Base-by-base conservation (phyloP, 495 filamentous ascomycete species). In the Geoglossum glabrum region DNA sequence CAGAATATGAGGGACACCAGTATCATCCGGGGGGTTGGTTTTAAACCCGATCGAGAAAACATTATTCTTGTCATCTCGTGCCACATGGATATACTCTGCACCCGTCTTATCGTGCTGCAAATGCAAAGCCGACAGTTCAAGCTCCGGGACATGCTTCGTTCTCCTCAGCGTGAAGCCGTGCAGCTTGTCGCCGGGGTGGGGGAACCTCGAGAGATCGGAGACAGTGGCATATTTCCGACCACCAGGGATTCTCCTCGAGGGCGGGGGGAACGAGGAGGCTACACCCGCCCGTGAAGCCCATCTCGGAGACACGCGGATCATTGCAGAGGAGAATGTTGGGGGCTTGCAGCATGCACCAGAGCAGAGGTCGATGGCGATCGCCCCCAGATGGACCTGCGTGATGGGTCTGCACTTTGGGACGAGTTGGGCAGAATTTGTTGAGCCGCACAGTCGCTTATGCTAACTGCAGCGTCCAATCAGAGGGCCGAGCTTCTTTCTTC, bases 31-130 rank as follows among this genome's bases (percentile, higher is more conserved):
- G 13, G 92, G 92, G 65, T 97, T 98, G 3, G 92, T 98, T 78
- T 95, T 95, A 79, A 97, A 98, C 6, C 88, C 90, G 63, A 96
- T 88, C 8, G 89, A 94, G 74, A 98, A 98, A 60, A 96, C 93
- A 85, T 97, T 98, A 70, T 98, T 98, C 73, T 84, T 83, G 67
- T 98, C 92, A 49, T 97, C 87, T 57, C 89, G 76, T 0, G 86
- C 92, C 61, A 98, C 80, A 73, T 98, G 92, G 30, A 98, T 79
- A 65, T 97, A 94, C 58, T 98, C 87, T 21, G 92, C 90, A 58
- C 88, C 85, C 6, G 92, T 98, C 72, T 86, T 87, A 70, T 95
- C 84, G 67, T 98, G 92, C 59, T 81, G 81, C 61, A 97, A 73
- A 59, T 92, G 85, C 38, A 96, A 70, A 3, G 93, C 93, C 2